phyloP scores from a whole-genome alignment of 2,329 filamentous ascomycete species.

The Microdochium paspali region DNA sequence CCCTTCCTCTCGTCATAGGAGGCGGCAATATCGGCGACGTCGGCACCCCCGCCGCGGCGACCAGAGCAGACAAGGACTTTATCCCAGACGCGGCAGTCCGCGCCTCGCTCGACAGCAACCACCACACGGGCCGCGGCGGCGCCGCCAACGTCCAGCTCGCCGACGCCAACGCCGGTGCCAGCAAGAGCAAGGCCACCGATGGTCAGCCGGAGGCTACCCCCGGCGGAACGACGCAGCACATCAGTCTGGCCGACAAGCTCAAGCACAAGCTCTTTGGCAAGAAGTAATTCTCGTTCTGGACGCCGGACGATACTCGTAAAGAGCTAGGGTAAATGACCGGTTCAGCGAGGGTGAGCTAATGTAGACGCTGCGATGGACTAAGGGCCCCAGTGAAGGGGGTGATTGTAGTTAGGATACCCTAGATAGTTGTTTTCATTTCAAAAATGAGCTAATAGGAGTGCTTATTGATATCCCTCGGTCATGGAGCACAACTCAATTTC shows the following conservation, averaged over 20 bases:
- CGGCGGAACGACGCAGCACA: constrained; percentile 12
- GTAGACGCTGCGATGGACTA: not conserved
- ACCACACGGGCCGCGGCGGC: constrained; percentile 51
- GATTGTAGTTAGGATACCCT: not conserved
- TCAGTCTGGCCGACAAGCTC: constrained; percentile 45
- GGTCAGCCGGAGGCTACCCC: constrained; percentile 16
- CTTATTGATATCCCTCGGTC: too few relatives aligned
- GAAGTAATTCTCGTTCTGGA: constrained; percentile 28
- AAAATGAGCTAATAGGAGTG: too few relatives aligned
- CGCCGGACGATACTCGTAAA: too few relatives aligned
- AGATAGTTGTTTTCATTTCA: too few relatives aligned
- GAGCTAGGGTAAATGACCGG: too few relatives aligned
- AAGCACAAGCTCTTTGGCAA: constrained; percentile 46
- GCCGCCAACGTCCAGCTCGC: constrained; percentile 44
- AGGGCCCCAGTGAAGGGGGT: not conserved
- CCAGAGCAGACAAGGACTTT: constrained; percentile 40
- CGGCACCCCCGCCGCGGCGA: constrained; percentile 21
- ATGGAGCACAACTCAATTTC: too few relatives aligned
- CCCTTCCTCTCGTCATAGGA: constrained; percentile 31
- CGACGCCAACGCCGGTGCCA: constrained; percentile 7
- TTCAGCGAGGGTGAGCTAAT: too few relatives aligned
- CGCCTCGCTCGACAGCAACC: constrained; percentile 35
- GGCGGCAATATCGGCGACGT: constrained; percentile 49
- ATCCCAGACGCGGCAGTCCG: constrained; percentile 43
- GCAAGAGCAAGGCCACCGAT: constrained; percentile 11